Evolutionary conservation across 106 monocot genomes (phyloP), one percentile per base, ranked within the genome.

Genomic region (Dactylorhiza incarnata): DNA sequence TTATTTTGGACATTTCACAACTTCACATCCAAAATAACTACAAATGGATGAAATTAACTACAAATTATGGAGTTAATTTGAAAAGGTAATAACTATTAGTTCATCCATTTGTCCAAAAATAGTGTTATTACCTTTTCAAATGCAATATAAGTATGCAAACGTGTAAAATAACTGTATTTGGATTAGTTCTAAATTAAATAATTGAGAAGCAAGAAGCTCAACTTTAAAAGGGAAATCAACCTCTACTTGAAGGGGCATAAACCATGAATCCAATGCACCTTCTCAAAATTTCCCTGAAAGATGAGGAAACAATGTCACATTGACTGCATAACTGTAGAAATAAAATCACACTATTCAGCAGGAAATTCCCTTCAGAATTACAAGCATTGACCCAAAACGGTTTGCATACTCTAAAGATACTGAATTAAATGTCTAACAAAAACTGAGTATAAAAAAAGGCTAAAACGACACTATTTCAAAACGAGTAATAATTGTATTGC

Each of bases 191-290:
- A 7, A 58, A 13, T n/a, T 10, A 51, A 62, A 25, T 73, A 24
- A 19, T 26, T 7, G 24, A 29, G 20, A 72, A 29, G 0, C 67
- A 29, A 52, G 26, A 16, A 51, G 77, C 9, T 10, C 48, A 23
- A 9, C 45, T 9, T 6, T 49, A 12, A 2, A 37, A 78, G 59
- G 14, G 22, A 80, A 83, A 67, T 26, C 23, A 77, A 94, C 94
- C 94, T 95, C 91, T 54, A 86, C 75, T 55, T 79, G 76, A 56
- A 95, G 78, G 52, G 95, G 87, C 82, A 84, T 83, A 68, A 89
- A 45, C 95, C 95, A 95, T 9, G 95, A 95, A 78, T 91, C 91
- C 87, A 78, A 83, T 37, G 56, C 29, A 81, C 95, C 95, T 82
- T 83, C 73, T 79, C 95, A n/a, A 91, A 79, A 95, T 89, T 81